Evolutionary conservation across 345 rosid genomes (phyloP).

Genomic region (Cochlearia excelsa): DNA sequence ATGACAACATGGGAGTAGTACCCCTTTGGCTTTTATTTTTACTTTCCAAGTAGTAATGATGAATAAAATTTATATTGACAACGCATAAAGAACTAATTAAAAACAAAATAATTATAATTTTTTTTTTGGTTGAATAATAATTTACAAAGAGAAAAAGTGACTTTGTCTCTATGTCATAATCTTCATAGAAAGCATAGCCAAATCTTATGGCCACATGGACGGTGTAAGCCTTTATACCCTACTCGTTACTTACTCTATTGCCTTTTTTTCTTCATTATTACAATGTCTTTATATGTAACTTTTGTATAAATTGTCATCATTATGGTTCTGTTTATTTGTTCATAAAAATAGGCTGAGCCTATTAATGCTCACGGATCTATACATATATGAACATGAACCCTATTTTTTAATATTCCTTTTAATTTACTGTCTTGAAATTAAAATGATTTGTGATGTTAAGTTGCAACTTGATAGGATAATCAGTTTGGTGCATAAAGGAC

Average conservation of each 20-base stretch:
- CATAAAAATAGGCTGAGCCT: slow-evolving; percentile 31
- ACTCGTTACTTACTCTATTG: slow-evolving; percentile 26
- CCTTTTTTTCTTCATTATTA: slow-evolving; percentile 38
- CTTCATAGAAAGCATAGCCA: slow-evolving; percentile 40
- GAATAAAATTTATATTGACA: slow-evolving; percentile 34
- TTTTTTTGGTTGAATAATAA: slow-evolving; percentile 2
- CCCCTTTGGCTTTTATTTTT: slow-evolving; percentile 30
- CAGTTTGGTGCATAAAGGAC: slow-evolving; percentile 8
- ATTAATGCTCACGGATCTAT: slow-evolving; percentile 40
- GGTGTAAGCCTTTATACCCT: slow-evolving; percentile 42
- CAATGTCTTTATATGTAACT: slow-evolving; percentile 25
- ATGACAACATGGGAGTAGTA: slow-evolving; percentile 41
- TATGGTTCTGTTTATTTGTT: slow-evolving; percentile 19
- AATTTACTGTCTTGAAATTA: slow-evolving; percentile 13
- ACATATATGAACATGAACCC: slow-evolving; percentile 28
- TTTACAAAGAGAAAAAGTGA: slow-evolving; percentile 33
- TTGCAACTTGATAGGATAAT: slow-evolving; percentile 28
- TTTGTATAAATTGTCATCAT: slow-evolving; percentile 33
- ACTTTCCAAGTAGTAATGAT: slow-evolving; percentile 37
- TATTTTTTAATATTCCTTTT: slow-evolving; percentile 14
- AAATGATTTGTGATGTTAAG: slow-evolving; percentile 29
- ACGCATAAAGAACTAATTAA: slow-evolving; percentile 34
- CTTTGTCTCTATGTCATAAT: slow-evolving; percentile 43
- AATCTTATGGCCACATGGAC: slow-evolving; percentile 42
- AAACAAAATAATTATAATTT: background rate